These are phyloP conservation scores for Lumnitzera racemosa DNA, from an alignment of 345 rosid genomes.

Conservation along the genomic window DNA sequence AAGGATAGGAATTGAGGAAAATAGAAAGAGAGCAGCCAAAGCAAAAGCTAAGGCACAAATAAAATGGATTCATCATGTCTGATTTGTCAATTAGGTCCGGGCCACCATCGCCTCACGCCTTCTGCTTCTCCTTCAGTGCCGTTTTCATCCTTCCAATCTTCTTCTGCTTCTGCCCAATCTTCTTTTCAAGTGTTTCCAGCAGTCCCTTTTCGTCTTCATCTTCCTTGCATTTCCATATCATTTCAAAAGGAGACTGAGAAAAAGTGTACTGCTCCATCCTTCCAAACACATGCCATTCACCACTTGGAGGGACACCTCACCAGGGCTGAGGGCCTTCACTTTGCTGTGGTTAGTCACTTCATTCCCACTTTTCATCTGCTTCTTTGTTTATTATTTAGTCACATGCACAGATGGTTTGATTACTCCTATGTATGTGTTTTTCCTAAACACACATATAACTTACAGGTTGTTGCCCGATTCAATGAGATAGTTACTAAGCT, in stretches of 20 bases:
- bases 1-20: too few relatives aligned
- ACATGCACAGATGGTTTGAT: not conserved
- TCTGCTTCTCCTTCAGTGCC: too few relatives aligned
- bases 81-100: too few relatives aligned
- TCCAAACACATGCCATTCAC: constrained; percentile 46
- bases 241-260: constrained; percentile 20
- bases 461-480: constrained; percentile 90
- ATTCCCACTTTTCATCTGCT: too few relatives aligned
- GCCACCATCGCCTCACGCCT: too few relatives aligned
- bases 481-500: constrained; percentile 82
- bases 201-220: not conserved
- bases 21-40: too few relatives aligned
- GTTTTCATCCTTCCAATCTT: too few relatives aligned
- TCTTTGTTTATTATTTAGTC: not conserved
- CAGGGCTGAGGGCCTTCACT: constrained; percentile 64
- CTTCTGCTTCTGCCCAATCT: too few relatives aligned
- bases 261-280: constrained; percentile 20
- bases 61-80: too few relatives aligned
- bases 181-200: too few relatives aligned
- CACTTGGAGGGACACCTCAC: constrained; percentile 65
- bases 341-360: constrained; percentile 58
- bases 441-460: not conserved
- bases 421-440: not conserved
- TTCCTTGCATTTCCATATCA: constrained; percentile 15
- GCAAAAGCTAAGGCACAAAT: too few relatives aligned